phyloP scores from a whole-genome alignment of 2,329 filamentous ascomycete genomes.

The Sordariomycetes sp. region DNA sequence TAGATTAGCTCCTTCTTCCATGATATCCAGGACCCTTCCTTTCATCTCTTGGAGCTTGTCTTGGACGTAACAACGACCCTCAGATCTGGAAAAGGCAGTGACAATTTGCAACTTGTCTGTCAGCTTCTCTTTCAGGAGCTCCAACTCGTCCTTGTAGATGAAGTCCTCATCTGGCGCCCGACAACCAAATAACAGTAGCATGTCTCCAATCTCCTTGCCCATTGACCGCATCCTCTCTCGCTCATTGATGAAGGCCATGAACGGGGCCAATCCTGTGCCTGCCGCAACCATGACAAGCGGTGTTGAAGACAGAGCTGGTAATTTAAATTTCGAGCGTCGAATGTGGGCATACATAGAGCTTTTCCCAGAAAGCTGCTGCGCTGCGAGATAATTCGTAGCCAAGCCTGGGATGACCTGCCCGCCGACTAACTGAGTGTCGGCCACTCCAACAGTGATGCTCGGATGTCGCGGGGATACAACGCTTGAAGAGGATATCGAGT shows the following conservation, averaged over 20 bases:
- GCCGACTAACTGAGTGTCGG: slow-evolving; percentile 8
- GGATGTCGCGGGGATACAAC: slow-evolving; percentile 14
- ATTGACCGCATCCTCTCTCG: slow-evolving; percentile 3
- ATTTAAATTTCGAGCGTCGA: slow-evolving; percentile 27
- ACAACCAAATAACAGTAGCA: slow-evolving; percentile 11
- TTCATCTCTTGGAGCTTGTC: background rate
- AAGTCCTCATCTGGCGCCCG: slow-evolving; percentile 1
- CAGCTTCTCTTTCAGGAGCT: background rate
- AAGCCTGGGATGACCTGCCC: slow-evolving; percentile 10
- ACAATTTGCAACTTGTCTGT: background rate
- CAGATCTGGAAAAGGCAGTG: background rate
- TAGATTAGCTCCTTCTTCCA: background rate
- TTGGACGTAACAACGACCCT: background rate
- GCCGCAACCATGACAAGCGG: slow-evolving; percentile 18
- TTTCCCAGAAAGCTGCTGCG: background rate
- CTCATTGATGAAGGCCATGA: slow-evolving; percentile 10
- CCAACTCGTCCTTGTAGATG: slow-evolving; percentile 1
- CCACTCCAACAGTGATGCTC: slow-evolving; percentile 13
- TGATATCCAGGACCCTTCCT: background rate
- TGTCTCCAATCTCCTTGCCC: slow-evolving; percentile 7
- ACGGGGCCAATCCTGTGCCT: slow-evolving; percentile 27
- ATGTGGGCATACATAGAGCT: slow-evolving; percentile 21
- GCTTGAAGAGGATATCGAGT: slow-evolving; percentile 51
- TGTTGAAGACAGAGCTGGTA: slow-evolving; percentile 25
- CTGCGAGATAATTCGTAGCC: slow-evolving; percentile 16